Evolutionary conservation across 2,329 filamentous ascomycete species (phyloP).

Genomic region (Verticillium klebahnii): DNA sequence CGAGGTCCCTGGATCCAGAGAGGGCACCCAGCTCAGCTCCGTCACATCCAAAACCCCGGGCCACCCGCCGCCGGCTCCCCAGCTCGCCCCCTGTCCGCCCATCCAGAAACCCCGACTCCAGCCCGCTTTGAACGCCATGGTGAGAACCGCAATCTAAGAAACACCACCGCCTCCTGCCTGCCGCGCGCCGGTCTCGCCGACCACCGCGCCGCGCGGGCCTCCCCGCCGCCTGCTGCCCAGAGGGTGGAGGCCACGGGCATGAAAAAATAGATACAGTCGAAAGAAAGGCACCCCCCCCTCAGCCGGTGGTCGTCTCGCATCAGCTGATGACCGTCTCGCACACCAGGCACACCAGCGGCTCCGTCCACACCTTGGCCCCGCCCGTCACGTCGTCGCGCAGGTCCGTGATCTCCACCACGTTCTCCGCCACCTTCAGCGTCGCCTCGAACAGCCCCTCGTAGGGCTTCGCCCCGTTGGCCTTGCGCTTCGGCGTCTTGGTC

Average conservation of each 20-base stretch:
- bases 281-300: neutral
- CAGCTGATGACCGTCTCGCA: constrained; percentile 37
- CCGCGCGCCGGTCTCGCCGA: too few species aligned
- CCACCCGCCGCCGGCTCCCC: neutral
- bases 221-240: too few species aligned
- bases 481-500: constrained; percentile 31
- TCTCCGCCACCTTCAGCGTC: constrained; percentile 30
- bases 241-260: too few species aligned
- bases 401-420: constrained; percentile 46
- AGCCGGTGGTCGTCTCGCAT: too few species aligned
- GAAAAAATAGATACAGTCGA: neutral
- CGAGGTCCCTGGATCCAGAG: neutral
- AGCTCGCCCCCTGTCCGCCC: neutral
- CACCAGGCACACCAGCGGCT: constrained; percentile 45
- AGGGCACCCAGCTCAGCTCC: neutral
- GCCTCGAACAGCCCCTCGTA: constrained; percentile 50
- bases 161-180: neutral
- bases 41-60: neutral
- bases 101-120: neutral
- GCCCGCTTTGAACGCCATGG: neutral
- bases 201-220: too few species aligned
- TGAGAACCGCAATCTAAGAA: neutral
- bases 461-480: constrained; percentile 38
- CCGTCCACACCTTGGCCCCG: constrained; percentile 49
- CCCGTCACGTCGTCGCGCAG: constrained; percentile 40